Evolutionary conservation across 2,329 filamentous ascomycete species (phyloP), one percentile per base, ranked within the genome.

Genomic region (Passalora sequoiae): DNA sequence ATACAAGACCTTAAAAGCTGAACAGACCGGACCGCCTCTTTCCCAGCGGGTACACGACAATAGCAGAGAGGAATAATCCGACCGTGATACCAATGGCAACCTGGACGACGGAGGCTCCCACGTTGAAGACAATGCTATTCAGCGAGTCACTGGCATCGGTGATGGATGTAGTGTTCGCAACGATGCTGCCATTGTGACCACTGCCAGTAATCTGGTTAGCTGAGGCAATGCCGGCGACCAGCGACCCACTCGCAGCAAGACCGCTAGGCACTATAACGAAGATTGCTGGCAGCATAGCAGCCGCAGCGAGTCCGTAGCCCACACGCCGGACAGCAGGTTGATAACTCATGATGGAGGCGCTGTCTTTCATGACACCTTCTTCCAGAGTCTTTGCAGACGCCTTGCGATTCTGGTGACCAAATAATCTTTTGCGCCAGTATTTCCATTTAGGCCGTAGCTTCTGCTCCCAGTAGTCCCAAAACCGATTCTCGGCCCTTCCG

Each of bases 251-350:
- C 1, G 79, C 77, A 2, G 77, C 75, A 2, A 82, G 65, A 1
- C 78, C 78, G 2, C 71, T 76, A 0, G 78, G 78, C 0, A 82
- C 78, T 46, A 80, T 76, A 2, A 81, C 76, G 50, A 94, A 94
- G 51, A 95, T 94, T 4, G 84, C 89, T 0, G 89, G 89, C 7
- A 95, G 69, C 73, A 95, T 86, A 1, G 86, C 84, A 0, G 87
- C 86, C 0, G 88, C 88, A 0, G 89, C 89, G 2, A 94, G 77
- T 1, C 84, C 85, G 61, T 89, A 88, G 9, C 83, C 80, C 4
- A 80, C 67, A 5, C 70, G 66, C 5, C 72, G 63, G 3, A n/a
- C 66, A 58, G 50, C 65, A 9, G 60, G 50, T 30, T 59, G 47
- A 41, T 57, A 60, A 7, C 36, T 33, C 6, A 13, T 17, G n/a